Conservation (phyloP, 352 stramenopile genomes). For the Phytophthora citrophthora region DNA sequence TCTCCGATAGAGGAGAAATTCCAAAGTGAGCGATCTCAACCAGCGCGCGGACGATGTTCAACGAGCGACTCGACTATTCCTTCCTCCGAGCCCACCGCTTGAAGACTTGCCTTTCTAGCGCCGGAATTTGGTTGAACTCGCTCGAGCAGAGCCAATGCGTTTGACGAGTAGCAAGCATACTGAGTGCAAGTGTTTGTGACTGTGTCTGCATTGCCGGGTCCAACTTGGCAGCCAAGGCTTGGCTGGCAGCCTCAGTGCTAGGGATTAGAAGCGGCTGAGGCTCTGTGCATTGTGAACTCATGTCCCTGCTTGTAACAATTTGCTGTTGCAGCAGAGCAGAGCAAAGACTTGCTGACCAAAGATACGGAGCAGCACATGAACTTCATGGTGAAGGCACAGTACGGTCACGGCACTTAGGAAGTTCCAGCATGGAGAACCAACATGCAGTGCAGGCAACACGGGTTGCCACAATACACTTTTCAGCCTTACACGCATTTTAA, state of each 20-base stretch:
- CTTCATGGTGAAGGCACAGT: constrained; percentile 10
- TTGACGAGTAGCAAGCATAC: constrained; percentile 18
- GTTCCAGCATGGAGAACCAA: constrained; percentile 18
- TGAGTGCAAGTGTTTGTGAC: constrained; percentile 10
- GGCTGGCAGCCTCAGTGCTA: constrained; percentile 6
- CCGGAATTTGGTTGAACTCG: constrained; percentile 2
- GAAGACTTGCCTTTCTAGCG: constrained; percentile 19
- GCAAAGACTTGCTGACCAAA: constrained; percentile 22
- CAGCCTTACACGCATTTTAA: not conserved
- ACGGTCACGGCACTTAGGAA: not conserved
- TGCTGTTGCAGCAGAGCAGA: constrained; percentile 13
- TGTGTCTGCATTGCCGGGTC: not conserved
- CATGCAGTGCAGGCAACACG: not conserved
- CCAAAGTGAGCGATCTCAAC: constrained; percentile 34
- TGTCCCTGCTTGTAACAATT: constrained; percentile 37
- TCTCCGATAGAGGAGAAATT: constrained; percentile 32
- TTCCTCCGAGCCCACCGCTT: not conserved
- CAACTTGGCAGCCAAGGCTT: constrained; percentile 3
- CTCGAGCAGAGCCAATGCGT: constrained; percentile 20
- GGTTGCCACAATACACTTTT: constrained; percentile 6
- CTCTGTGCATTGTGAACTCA: constrained; percentile 15
- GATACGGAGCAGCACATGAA: constrained; percentile 33
- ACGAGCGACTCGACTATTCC: constrained; percentile 1
- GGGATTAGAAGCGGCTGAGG: constrained; percentile 5
- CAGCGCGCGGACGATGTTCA: not conserved